Evolutionary conservation across 257 asterid species (phyloP).

Genomic region (Solanum phureja): DNA sequence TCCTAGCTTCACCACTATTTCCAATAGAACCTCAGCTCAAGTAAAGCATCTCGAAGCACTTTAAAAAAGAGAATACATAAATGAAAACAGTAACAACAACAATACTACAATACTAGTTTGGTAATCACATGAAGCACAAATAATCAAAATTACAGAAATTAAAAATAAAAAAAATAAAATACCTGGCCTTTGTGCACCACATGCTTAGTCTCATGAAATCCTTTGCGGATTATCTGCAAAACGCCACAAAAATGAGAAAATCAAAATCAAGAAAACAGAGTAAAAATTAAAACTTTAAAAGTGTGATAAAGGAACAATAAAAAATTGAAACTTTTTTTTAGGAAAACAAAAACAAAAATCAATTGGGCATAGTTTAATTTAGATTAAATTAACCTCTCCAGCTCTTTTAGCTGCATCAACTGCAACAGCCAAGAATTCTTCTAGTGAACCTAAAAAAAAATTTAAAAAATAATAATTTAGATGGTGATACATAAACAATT

Average conservation of each 20-base stretch:
- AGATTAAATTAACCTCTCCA: conserved; percentile 42
- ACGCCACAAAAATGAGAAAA: background rate
- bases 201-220: conserved; percentile 51
- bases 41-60: background rate
- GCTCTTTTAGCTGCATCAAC: conserved; percentile 64
- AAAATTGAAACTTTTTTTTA: background rate
- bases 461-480: background rate
- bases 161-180: background rate
- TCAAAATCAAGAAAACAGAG: background rate
- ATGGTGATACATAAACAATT: no score
- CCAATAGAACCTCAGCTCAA: background rate
- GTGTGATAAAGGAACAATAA: no score
- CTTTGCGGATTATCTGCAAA: conserved; percentile 52
- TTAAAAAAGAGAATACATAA: background rate
- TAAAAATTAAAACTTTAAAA: no score
- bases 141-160: background rate
- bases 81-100: no score
- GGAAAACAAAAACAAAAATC: background rate
- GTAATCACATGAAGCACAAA: background rate
- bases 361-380: background rate
- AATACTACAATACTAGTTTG: no score
- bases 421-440: conserved; percentile 50
- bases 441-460: conserved; percentile 30
- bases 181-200: conserved; percentile 86
- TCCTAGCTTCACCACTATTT: background rate